Evolutionary conservation across 2,329 filamentous ascomycete genomes (phyloP), one percentile per base, ranked within the genome.

Genomic region (Sphaerulina populicola): DNA sequence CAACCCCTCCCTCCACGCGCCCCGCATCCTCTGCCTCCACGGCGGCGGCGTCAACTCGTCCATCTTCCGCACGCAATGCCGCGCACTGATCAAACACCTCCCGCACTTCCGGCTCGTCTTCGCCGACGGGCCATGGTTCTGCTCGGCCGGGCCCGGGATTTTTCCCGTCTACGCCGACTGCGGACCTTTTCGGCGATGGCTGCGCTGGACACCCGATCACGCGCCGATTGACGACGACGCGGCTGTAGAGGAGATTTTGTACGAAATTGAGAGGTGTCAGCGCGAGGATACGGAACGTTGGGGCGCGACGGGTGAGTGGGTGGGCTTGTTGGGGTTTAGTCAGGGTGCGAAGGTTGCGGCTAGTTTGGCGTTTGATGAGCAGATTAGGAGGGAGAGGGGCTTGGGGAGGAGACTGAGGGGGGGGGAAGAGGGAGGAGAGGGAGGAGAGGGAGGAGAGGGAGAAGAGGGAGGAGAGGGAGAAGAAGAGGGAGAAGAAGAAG

Each of bases 11-110:
- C 30, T 33, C 30, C 30, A 33, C 30, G 30, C 30, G 8, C 85
- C 85, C 2, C 82, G 85, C 53, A 80, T 90, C 59, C 81, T 90
- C 59, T 89, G 85, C 69, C 80, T 90, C n/a, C 86, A 90, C 67
- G 86, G 86, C 64, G 86, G 85, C 61, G 86, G 86, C 54, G 81
- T 83, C 57, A 88, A 85, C 62, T 81, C 77, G n/a, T 64, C 74
- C 37, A 79, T 88, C 65, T 89, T 89, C 71, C 72, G 76, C 54
- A 66, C 77, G 9, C 86, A 90, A 70, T 80, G 81, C 59, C 84
- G 86, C 55, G 71, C 71, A 4, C 67, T 81, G 6, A 70, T 72
- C 47, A 63, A 66, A 42, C 63, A 70, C 48, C 76, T 88, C 66
- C 44, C 74, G 6, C 68, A 75, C 41, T 88, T 88, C 66, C 81